A percentile compares a stretch with the other conserved stretches of the same genome.
Evolutionary conservation across 805 yeast species (phyloP).

Genomic region (Candida boleticola): DNA sequence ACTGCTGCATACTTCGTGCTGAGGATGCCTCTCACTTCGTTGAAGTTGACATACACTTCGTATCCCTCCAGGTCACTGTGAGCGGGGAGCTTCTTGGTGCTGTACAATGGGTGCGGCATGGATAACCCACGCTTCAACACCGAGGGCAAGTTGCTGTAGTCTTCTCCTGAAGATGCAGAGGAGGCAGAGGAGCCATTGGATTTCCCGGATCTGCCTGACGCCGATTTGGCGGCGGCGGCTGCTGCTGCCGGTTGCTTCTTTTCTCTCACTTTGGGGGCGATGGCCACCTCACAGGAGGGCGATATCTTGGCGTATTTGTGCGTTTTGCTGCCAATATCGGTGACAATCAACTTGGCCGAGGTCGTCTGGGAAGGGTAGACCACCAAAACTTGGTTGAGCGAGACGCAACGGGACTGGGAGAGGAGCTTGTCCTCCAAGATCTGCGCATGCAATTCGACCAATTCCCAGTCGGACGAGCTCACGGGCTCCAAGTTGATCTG

Average conservation of each 20-base stretch:
- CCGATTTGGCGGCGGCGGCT: conserved; percentile 19
- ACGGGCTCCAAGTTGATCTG: conserved; percentile 77
- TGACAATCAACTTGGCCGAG: conserved; percentile 57
- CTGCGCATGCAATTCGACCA: conserved; percentile 78
- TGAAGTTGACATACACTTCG: conserved; percentile 46
- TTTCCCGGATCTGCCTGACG: conserved; percentile 15
- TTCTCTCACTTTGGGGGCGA: conserved; percentile 59
- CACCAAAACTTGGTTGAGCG: conserved; percentile 54
- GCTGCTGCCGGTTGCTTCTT: conserved; percentile 15
- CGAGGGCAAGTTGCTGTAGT: conserved; percentile 26
- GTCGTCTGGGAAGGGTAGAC: conserved; percentile 64
- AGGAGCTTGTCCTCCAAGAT: conserved; percentile 71
- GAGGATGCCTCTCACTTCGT: conserved; percentile 34
- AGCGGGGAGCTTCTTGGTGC: conserved; percentile 13
- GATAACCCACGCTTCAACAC: conserved; percentile 53
- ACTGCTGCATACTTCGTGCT: conserved; percentile 47
- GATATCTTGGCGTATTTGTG: conserved; percentile 50
- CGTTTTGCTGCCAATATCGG: conserved; percentile 44
- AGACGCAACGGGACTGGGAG: conserved; percentile 77
- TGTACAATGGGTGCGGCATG: conserved; percentile 48
- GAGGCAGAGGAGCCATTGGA: conserved; percentile 18
- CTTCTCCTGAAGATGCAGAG: conserved; percentile 19
- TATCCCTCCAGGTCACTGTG: conserved; percentile 24
- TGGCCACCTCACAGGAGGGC: conserved; percentile 65
- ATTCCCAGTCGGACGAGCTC: conserved; percentile 83